Evolutionary conservation across 2,329 filamentous ascomycete genomes (phyloP).

Genomic region (Aspergillus fructus): DNA sequence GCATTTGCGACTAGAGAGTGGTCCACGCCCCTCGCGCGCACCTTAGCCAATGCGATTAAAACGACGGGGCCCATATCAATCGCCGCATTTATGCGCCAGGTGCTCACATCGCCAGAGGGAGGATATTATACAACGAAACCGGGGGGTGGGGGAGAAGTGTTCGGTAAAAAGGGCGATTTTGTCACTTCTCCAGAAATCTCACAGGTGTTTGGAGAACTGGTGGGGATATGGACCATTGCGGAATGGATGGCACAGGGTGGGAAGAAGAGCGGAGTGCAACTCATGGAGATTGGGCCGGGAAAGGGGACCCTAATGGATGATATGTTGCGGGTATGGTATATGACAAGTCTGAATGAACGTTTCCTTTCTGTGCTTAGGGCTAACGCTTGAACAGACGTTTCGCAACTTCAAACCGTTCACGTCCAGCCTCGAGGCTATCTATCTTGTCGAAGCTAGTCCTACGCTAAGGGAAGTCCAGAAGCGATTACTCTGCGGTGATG

Average conservation of each 20-base stretch:
- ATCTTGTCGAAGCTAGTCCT: slow-evolving; percentile 90
- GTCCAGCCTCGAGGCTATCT: slow-evolving; percentile 77
- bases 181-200: slow-evolving; percentile 97
- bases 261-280: slow-evolving; percentile 70
- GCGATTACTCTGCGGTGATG: slow-evolving; percentile 72
- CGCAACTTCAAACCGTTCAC: slow-evolving; percentile 77
- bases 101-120: slow-evolving; percentile 82
- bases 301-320: slow-evolving; percentile 97
- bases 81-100: slow-evolving; percentile 97
- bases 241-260: slow-evolving; percentile 94
- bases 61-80: slow-evolving; percentile 88
- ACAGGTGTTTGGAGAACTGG: slow-evolving; percentile 90
- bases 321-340: slow-evolving; percentile 73
- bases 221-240: slow-evolving; percentile 91
- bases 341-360: neutral
- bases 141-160: slow-evolving; percentile 72
- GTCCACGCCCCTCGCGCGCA: slow-evolving; percentile 90
- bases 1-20: slow-evolving; percentile 60
- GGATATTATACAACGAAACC: slow-evolving; percentile 88
- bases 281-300: slow-evolving; percentile 93
- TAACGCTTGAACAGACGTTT: slow-evolving; percentile 62
- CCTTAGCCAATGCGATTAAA: slow-evolving; percentile 83
- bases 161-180: slow-evolving; percentile 91
- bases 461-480: slow-evolving; percentile 76
- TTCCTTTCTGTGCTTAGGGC: slow-evolving; percentile 1